Evolutionary conservation across 441 rosid species (phyloP).

Genomic region (Adansonia gregorii): DNA sequence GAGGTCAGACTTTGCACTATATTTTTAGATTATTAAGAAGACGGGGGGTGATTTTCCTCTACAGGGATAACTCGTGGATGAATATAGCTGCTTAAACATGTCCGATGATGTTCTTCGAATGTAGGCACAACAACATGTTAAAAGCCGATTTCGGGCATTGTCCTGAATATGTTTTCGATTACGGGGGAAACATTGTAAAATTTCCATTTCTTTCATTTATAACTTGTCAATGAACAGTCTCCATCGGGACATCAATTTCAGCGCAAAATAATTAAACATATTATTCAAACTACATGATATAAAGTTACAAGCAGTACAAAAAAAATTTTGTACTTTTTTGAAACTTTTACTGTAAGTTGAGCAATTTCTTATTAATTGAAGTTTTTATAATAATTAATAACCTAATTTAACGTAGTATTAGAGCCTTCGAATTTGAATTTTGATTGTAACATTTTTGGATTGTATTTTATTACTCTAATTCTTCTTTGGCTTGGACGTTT

Average conservation of each 20-base stretch:
- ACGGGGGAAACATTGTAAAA: neutral
- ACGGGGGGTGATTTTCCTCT: neutral
- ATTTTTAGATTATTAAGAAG: neutral
- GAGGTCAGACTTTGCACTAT: neutral
- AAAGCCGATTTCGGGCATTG: neutral
- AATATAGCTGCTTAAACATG: neutral
- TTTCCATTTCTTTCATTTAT: neutral
- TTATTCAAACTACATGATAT: neutral
- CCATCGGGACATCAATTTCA: neutral
- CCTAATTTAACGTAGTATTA: too few species aligned
- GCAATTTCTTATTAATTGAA: too few species aligned
- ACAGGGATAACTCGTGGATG: neutral
- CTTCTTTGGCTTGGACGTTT: too few species aligned
- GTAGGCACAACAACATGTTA: slow-evolving; percentile 3
- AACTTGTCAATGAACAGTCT: neutral
- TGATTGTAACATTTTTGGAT: too few species aligned
- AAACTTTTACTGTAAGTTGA: too few species aligned
- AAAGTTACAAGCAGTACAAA: neutral
- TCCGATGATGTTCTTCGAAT: neutral
- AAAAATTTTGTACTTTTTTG: too few species aligned
- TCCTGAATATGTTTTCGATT: slow-evolving; percentile 16
- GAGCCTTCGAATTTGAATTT: too few species aligned
- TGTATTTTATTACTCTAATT: too few species aligned
- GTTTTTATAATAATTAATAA: too few species aligned
- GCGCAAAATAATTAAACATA: neutral